Conservation (phyloP, 2,329 filamentous ascomycete species). For the Furcasterigmium furcatum region DNA sequence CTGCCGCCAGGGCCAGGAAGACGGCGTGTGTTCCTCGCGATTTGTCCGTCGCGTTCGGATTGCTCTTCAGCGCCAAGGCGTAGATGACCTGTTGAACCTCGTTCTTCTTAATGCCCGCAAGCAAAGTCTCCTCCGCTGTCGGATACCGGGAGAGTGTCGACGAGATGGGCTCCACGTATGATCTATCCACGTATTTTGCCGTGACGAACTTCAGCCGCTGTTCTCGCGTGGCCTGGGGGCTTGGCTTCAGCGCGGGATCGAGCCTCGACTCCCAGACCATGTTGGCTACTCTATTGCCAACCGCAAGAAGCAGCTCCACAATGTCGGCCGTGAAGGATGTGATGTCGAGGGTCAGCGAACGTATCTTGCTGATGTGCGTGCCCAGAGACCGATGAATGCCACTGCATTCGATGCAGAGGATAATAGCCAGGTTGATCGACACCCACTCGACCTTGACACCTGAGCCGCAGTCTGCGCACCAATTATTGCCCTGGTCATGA, state of each 20-base stretch:
- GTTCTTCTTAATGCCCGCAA: conserved; percentile 93
- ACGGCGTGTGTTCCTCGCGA: conserved; percentile 86
- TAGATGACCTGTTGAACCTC: conserved; percentile 93
- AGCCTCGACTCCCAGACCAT: conserved; percentile 93
- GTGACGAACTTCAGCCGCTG: conserved; percentile 94
- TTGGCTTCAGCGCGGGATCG: conserved; percentile 70
- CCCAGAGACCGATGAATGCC: conserved; percentile 95
- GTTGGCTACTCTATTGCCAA: conserved; percentile 94
- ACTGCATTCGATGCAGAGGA: conserved; percentile 96
- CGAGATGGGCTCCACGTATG: conserved; percentile 77
- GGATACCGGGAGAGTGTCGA: conserved; percentile 71
- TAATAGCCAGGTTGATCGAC: conserved; percentile 93
- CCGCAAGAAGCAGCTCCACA: conserved; percentile 84
- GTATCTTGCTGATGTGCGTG: conserved; percentile 96
- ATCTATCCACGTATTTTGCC: conserved; percentile 83
- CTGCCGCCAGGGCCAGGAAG: conserved; percentile 87
- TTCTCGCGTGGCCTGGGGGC: conserved; percentile 76
- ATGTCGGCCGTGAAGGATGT: conserved; percentile 97
- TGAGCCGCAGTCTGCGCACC: conserved; percentile 93
- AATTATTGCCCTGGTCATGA: conserved; percentile 86
- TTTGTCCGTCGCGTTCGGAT: conserved; percentile 81
- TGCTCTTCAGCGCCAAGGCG: conserved; percentile 80
- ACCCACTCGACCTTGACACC: conserved; percentile 97
- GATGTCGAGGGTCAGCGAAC: conserved; percentile 91
- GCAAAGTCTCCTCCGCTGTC: conserved; percentile 80